These are phyloP conservation scores for Rhodosporidiobolus odoratus DNA, from an alignment of 768 basidiomycete genomes.

Conservation along the genomic window DNA sequence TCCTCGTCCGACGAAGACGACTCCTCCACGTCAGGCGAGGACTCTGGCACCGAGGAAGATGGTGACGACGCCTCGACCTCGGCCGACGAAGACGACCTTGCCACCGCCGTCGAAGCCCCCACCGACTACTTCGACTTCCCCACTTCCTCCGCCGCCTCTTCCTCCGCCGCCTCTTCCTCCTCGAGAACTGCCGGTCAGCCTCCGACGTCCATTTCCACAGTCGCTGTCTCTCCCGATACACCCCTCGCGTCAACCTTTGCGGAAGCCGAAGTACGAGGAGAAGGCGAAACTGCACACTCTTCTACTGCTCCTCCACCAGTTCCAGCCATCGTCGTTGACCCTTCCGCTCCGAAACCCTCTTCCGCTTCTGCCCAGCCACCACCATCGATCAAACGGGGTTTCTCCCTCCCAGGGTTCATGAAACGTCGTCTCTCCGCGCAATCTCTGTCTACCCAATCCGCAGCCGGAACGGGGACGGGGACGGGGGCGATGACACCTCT, in stretches of 20 bases:
- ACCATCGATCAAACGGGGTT: conserved; percentile 22
- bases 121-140: conserved; percentile 24
- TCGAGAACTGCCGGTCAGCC: no score
- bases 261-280: no score
- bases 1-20: conserved; percentile 36
- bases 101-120: neutral
- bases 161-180: no score
- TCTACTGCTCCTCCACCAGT: neutral
- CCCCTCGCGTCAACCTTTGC: no score
- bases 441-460: conserved; percentile 41
- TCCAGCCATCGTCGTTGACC: conserved; percentile 23
- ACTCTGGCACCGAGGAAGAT: conserved; percentile 40
- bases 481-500: no score
- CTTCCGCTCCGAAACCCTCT: neutral
- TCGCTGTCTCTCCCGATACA: no score
- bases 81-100: conserved; percentile 31
- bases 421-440: conserved; percentile 30
- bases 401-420: conserved; percentile 31
- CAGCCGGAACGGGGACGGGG: conserved; percentile 32
- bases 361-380: neutral
- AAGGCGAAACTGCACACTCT: no score
- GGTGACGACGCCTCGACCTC: conserved; percentile 38
- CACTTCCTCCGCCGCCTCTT: neutral
- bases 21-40: conserved; percentile 16
- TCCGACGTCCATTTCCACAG: no score